phyloP scores from a whole-genome alignment of 2,329 filamentous ascomycete genomes.

The Raffaelea albimanens region DNA sequence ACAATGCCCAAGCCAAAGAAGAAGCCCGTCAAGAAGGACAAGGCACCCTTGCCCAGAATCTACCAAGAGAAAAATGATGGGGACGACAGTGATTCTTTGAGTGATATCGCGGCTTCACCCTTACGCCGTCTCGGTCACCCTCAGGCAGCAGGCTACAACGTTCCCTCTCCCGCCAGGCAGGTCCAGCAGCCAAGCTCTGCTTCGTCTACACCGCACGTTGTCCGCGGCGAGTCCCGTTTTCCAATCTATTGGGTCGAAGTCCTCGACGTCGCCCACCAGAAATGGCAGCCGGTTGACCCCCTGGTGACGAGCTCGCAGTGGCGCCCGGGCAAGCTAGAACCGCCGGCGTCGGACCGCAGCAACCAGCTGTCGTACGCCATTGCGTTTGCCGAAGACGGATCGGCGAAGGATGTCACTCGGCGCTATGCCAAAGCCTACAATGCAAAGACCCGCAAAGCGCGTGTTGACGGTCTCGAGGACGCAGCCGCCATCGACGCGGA shows the following conservation, averaged over 20 bases:
- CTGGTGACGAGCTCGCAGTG: constrained; percentile 72
- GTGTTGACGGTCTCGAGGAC: constrained; percentile 51
- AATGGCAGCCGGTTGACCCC: constrained; percentile 84
- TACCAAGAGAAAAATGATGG: no score
- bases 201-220: constrained; percentile 24
- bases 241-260: constrained; percentile 94
- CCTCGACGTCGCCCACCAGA: constrained; percentile 75
- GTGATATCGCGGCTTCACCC: constrained; percentile 24
- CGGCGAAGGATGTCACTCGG: constrained; percentile 74
- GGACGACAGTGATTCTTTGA: no score
- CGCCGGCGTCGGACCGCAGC: constrained; percentile 64
- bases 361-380: constrained; percentile 79
- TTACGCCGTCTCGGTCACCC: constrained; percentile 44
- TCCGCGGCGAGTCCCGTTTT: constrained; percentile 64
- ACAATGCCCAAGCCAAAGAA: constrained; percentile 27
- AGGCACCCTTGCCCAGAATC: constrained; percentile 29
- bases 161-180: constrained; percentile 26
- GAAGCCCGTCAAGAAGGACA: constrained; percentile 12
- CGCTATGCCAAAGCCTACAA: constrained; percentile 84
- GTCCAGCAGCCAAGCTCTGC: constrained; percentile 21
- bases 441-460: constrained; percentile 72
- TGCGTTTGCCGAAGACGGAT: constrained; percentile 72
- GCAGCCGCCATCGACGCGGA: constrained; percentile 7
- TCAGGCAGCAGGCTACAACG: constrained; percentile 41
- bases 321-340: constrained; percentile 69